Evolutionary conservation across 495 filamentous ascomycete genomes (phyloP), one percentile per base, ranked within the genome.

Genomic region (Neurospora sp.): DNA sequence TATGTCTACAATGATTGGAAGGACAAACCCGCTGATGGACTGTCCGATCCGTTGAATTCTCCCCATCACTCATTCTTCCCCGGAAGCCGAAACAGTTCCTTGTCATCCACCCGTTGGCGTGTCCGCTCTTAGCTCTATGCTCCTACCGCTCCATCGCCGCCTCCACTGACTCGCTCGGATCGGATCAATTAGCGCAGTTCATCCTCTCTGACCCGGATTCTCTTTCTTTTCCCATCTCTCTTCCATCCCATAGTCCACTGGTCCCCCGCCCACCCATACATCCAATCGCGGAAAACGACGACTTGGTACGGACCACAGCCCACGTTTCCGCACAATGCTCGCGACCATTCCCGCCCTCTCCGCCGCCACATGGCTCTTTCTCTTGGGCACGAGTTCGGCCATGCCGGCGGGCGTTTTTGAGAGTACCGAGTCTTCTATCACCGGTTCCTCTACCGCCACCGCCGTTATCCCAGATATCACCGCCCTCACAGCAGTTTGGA

Each of bases 401-500:
- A 48, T 70, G 13, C 72, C 73, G 15, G 42, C 71, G 7, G 39
- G 66, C 10, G 73, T 43, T 19, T 66, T 66, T 34, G 54, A 17
- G 66, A 48, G 21, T 59, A 24, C 48, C 54, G 54, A 66, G 15
- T 19, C 54, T 36, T 66, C 45, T 70, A 71, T 71, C 69, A 42
- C 34, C 40, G 34, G 15, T 43, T 21, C n/a, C 62, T 21, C 21
- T 36, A 21, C 38, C n/a, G 48, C 36, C 69, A 40, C 21, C 15
- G 39, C 71, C 48, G 45, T 45, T 39, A 39, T 71, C 21, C 71
- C 71, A 4, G 72, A 75, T 34, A 45, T 71, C 15, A 74, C 75
- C 17, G 45, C 66, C 36, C 73, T 73, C 4, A 76, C 76, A 13
- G 78, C 78, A 11, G 76, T 77, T 21, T 85, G 84, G 84, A 82